These are phyloP conservation scores for Leavenworthia alabamica DNA, from an alignment of 345 rosid genomes.

Conservation along the genomic window DNA sequence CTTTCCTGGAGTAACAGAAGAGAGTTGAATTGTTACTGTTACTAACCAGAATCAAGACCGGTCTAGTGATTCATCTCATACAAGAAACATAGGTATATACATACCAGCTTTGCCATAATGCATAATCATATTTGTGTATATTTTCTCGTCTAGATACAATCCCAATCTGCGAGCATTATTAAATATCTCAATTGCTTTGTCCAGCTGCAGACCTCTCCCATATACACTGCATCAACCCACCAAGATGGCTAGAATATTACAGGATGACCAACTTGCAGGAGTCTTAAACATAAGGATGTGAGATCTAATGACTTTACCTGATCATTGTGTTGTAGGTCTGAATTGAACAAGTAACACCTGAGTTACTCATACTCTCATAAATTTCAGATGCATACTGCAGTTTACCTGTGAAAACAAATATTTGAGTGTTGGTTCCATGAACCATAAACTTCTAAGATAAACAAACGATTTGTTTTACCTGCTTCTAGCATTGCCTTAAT, in stretches of 20 bases:
- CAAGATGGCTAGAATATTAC: conserved; percentile 11
- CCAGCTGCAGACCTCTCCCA: conserved; percentile 54
- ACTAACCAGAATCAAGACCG: background rate
- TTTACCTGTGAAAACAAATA: conserved; percentile 46
- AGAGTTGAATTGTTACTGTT: background rate
- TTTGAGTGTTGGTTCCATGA: conserved; percentile 10
- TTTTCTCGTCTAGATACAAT: conserved; percentile 62
- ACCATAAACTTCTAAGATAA: conserved; percentile 1
- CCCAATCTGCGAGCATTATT: conserved; percentile 39
- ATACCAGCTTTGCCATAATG: conserved; percentile 73
- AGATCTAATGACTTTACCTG: conserved; percentile 34
- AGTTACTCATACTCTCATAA: conserved; percentile 54
- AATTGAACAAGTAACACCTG: conserved; percentile 54
- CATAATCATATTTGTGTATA: conserved; percentile 63
- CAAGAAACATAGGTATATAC: background rate
- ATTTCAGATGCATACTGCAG: conserved; percentile 50
- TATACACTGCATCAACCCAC: conserved; percentile 55
- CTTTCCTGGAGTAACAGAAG: conserved; percentile 46
- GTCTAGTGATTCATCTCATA: background rate
- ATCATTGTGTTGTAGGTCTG: conserved; percentile 74
- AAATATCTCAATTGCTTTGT: conserved; percentile 61
- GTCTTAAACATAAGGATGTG: background rate
- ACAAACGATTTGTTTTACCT: conserved; percentile 36
- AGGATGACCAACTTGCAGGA: conserved; percentile 1
- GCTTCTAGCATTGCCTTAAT: conserved; percentile 85